phyloP scores from a whole-genome alignment of 2,329 filamentous ascomycete species.

The Boeremia lycopersici region DNA sequence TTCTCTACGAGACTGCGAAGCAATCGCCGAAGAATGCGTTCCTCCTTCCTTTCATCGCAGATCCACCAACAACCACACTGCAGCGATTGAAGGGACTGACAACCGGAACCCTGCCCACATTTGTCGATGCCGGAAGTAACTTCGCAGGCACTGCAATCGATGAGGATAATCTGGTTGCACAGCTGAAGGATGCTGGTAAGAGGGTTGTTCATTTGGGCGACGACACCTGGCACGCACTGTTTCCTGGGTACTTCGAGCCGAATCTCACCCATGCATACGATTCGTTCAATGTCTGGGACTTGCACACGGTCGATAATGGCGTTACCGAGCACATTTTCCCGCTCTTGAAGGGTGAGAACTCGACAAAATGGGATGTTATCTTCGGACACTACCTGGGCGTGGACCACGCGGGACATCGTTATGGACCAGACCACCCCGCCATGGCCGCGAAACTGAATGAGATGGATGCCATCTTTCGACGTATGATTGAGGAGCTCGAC shows the following conservation, averaged over 20 bases:
- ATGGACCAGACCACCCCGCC: conserved; percentile 88
- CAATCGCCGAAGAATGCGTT: conserved; percentile 81
- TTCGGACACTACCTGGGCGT: conserved; percentile 94
- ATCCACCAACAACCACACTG: conserved; percentile 91
- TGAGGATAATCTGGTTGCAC: conserved; percentile 79
- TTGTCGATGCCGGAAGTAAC: conserved; percentile 91
- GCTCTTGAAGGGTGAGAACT: conserved; percentile 69
- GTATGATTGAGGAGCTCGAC: conserved; percentile 74
- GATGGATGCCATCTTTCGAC: conserved; percentile 82
- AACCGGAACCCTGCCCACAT: conserved; percentile 92
- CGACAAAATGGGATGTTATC: conserved; percentile 85
- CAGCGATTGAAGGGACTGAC: conserved; percentile 93
- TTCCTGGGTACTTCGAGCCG: conserved; percentile 89
- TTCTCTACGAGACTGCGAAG: conserved; percentile 82
- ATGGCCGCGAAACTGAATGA: conserved; percentile 91
- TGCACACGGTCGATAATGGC: conserved; percentile 95
- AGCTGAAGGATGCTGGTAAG: conserved; percentile 69
- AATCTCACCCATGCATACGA: conserved; percentile 89
- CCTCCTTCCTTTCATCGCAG: conserved; percentile 92
- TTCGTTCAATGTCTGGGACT: conserved; percentile 97
- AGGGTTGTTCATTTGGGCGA: conserved; percentile 94
- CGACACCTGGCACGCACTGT: conserved; percentile 94
- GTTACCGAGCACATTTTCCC: conserved; percentile 91
- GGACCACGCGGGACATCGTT: conserved; percentile 95
- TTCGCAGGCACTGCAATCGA: conserved; percentile 96